phyloP scores from a whole-genome alignment of 371 early-diverging fungal genomes.

The Nematocida major region DNA sequence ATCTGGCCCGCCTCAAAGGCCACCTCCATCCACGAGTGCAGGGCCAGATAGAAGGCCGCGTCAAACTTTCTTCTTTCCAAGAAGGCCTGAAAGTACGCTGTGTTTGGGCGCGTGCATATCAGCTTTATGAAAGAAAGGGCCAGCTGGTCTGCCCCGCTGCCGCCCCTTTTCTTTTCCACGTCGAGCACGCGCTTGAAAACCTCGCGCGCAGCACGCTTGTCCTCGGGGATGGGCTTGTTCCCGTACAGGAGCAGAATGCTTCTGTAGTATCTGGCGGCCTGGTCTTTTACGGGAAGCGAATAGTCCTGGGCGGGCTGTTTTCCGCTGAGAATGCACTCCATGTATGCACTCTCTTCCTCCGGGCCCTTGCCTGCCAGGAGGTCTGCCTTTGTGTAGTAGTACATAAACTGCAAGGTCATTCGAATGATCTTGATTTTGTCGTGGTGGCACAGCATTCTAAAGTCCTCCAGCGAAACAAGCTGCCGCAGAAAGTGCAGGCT shows the following conservation, averaged over 20 bases:
- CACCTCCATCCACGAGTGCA: constrained; percentile 32
- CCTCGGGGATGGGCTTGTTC: not conserved
- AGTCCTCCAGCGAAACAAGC: not conserved
- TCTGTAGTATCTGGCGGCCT: not conserved
- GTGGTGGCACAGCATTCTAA: not conserved
- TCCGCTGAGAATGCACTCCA: not conserved
- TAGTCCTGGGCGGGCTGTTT: not conserved
- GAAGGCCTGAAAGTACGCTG: constrained; percentile 13
- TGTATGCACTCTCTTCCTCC: not conserved
- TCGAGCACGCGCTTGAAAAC: not conserved
- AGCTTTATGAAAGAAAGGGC: constrained; percentile 1
- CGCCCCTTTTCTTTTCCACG: not conserved
- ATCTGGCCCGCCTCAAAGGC: constrained; percentile 10
- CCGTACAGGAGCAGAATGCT: not conserved
- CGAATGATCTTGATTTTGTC: constrained; percentile 14
- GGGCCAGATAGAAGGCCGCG: constrained; percentile 5
- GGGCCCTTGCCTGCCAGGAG: not conserved
- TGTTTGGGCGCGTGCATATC: constrained; percentile 9
- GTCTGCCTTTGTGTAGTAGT: not conserved
- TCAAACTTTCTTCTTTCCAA: constrained; percentile 22
- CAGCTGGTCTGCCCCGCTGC: not conserved
- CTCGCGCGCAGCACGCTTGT: not conserved
- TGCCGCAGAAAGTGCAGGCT: constrained; percentile 1
- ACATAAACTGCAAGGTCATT: constrained; percentile 4
- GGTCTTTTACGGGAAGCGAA: not conserved